Conservation (phyloP, 164 flowering plant genomes). For the Sedum album region DNA sequence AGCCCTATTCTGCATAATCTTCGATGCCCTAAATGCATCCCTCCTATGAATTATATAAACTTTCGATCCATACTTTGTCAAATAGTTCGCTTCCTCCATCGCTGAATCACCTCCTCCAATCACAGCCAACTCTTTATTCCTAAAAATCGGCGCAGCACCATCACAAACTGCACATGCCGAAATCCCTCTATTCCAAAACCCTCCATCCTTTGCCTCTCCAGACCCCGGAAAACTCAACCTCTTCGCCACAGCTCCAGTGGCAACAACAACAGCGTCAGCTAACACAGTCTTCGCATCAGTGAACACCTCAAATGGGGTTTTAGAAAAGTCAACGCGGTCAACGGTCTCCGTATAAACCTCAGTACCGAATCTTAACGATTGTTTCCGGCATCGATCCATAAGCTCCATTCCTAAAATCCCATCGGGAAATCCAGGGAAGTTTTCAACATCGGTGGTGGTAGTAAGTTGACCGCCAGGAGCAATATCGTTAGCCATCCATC, state of each 20-base stretch:
- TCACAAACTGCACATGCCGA: conserved; percentile 84
- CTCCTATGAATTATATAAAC: conserved; percentile 81
- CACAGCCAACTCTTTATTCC: conserved; percentile 76
- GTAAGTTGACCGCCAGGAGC: conserved; percentile 98
- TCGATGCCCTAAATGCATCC: conserved; percentile 77
- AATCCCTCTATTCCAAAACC: conserved; percentile 85
- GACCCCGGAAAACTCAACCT: conserved; percentile 58
- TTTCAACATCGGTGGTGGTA: conserved; percentile 93
- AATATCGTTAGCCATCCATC: conserved; percentile 92
- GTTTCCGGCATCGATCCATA: conserved; percentile 59
- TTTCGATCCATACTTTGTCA: conserved; percentile 79
- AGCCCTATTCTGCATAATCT: conserved; percentile 85
- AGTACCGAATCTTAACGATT: conserved; percentile 69
- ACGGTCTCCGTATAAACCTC: conserved; percentile 72
- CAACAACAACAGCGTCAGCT: conserved; percentile 75
- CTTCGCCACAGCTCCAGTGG: conserved; percentile 90
- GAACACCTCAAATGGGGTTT: conserved; percentile 48
- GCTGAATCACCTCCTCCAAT: conserved; percentile 98
- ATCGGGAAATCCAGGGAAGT: conserved; percentile 90
- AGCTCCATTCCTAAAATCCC: conserved; percentile 67
- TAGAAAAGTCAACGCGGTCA: conserved; percentile 49
- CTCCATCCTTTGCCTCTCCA: conserved; percentile 28
- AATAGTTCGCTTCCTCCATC: conserved; percentile 88
- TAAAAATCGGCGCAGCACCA: conserved; percentile 81
- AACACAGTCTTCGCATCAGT: conserved; percentile 41